Conservation (phyloP, 495 filamentous ascomycete genomes). For the Bryoglossum gracile region DNA sequence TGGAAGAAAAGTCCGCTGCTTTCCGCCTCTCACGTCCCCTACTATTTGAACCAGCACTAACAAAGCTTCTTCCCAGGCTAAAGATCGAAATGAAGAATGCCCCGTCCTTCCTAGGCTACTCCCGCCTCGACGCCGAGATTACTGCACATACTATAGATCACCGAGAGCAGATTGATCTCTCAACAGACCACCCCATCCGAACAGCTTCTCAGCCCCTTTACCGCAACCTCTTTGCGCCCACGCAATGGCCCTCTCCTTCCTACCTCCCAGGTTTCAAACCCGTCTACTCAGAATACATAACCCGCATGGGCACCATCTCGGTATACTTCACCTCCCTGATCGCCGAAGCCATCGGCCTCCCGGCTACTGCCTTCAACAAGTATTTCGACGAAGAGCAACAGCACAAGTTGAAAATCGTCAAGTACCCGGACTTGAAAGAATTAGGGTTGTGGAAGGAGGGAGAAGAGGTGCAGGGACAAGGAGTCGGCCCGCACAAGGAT, state of each 20-base stretch:
- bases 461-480: conserved; percentile 45
- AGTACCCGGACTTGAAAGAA: conserved; percentile 62
- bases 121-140: conserved; percentile 53
- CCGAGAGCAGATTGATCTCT: conserved; percentile 89
- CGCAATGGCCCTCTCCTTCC: conserved; percentile 75
- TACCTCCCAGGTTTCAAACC: conserved; percentile 65
- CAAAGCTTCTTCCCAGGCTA: conserved; percentile 36
- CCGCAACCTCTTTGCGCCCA: conserved; percentile 74
- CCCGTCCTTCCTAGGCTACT: conserved; percentile 56
- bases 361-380: conserved; percentile 61
- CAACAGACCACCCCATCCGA: conserved; percentile 65
- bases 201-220: conserved; percentile 58
- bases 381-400: conserved; percentile 80
- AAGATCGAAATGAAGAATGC: conserved; percentile 88
- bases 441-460: conserved; percentile 40
- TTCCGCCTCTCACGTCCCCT: neutral
- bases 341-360: conserved; percentile 78
- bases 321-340: conserved; percentile 76
- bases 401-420: conserved; percentile 90
- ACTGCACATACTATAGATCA: conserved; percentile 54
- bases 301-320: conserved; percentile 59
- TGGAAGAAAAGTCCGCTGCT: conserved; percentile 58
- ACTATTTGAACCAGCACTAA: neutral
- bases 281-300: conserved; percentile 67
- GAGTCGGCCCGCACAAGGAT: conserved; percentile 93